Evolutionary conservation across 75 land plant species (phyloP).

Genomic region (Pinus taeda): DNA sequence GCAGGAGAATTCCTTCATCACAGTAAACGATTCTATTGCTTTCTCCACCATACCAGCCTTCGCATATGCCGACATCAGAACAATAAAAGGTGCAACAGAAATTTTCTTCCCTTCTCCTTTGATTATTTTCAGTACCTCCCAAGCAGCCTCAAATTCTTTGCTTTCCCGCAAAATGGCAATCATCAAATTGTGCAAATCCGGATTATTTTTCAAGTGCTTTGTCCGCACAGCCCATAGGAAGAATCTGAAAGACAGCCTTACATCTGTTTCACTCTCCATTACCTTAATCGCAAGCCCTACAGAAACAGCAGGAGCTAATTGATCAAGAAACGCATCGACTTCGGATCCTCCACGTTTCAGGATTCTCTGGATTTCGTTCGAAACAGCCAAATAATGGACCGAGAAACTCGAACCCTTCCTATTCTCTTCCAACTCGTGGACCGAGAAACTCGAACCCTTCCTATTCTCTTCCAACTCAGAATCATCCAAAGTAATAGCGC

Average conservation of each 20-base stretch:
- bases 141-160: slow-evolving; percentile 26
- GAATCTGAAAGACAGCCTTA: slow-evolving; percentile 37
- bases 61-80: slow-evolving; percentile 36
- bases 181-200: slow-evolving; percentile 18
- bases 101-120: slow-evolving; percentile 1
- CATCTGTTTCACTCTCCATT: slow-evolving; percentile 5
- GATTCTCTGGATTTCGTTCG: no score
- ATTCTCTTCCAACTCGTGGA: no score
- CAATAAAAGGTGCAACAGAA: slow-evolving; percentile 22
- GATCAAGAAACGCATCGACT: no score
- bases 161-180: slow-evolving; percentile 15
- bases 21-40: slow-evolving; percentile 47
- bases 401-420: no score
- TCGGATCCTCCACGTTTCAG: no score
- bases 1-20: slow-evolving; percentile 37
- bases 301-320: no score
- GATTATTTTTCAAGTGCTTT: slow-evolving; percentile 14
- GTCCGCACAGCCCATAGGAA: slow-evolving; percentile 37
- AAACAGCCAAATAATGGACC: no score
- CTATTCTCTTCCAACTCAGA: no score
- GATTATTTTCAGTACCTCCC: slow-evolving; percentile 33
- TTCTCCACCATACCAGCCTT: slow-evolving; percentile 40
- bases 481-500: no score
- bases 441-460: no score
- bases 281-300: neutral